Evolutionary conservation across 306 rosid genomes (phyloP).

Genomic region (Geum urbanum): DNA sequence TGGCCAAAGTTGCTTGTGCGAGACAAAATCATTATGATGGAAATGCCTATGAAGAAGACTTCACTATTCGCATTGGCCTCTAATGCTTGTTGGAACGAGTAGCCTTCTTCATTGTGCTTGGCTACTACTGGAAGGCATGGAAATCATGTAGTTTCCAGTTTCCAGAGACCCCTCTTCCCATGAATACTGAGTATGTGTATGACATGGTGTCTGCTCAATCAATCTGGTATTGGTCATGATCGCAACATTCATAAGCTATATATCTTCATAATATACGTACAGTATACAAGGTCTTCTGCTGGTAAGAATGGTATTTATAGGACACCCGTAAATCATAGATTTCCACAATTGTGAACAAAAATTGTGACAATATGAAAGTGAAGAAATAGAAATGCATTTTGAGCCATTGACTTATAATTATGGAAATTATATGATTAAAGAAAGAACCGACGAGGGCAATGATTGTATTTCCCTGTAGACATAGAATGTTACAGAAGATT

Average conservation of each 20-base stretch:
- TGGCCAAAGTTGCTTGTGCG: neutral
- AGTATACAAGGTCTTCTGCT: neutral
- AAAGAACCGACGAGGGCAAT: neutral
- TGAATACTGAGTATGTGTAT: neutral
- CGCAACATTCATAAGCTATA: neutral
- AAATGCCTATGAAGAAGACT: constrained; percentile 1
- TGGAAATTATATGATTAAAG: neutral
- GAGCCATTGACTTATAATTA: neutral
- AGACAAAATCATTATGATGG: constrained; percentile 9
- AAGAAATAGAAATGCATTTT: neutral
- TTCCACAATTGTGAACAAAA: too few relatives aligned
- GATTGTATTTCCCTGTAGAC: neutral
- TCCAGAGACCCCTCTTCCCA: neutral
- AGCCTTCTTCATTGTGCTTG: constrained; percentile 7
- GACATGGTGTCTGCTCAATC: neutral
- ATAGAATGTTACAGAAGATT: neutral
- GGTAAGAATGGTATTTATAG: neutral
- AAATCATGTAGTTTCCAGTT: neutral
- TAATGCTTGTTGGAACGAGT: constrained; percentile 2
- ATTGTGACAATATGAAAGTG: too few relatives aligned
- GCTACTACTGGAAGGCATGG: neutral
- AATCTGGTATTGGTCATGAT: neutral
- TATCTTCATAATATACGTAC: neutral
- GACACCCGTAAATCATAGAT: too few relatives aligned
- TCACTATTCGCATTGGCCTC: neutral